Conservation (phyloP, 345 rosid genomes). For the Brassica napus region Da-Ae NC_063434.1:2809001-2809500, state of each 20-base stretch:
- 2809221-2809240: background rate
- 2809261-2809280: conserved; percentile 53
- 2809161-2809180: conserved; percentile 18
- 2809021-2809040: too few relatives aligned
- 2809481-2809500: conserved; percentile 75
- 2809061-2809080: too few relatives aligned
- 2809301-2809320: conserved; percentile 64
- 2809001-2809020: too few relatives aligned
- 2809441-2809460: conserved; percentile 59
- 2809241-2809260: conserved; percentile 60
- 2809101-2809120: background rate
- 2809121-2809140: background rate
- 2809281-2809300: conserved; percentile 75
- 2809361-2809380: conserved; percentile 54
- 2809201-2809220: background rate
- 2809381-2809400: conserved; percentile 49
- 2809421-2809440: conserved; percentile 63
- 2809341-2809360: conserved; percentile 58
- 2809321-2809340: conserved; percentile 65
- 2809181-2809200: background rate
- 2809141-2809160: conserved; percentile 1
- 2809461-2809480: conserved; percentile 62
- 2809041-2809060: too few relatives aligned
- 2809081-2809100: too few relatives aligned
- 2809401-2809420: conserved; percentile 53